These are phyloP conservation scores for Phoma sp. DNA, from an alignment of 2,329 filamentous ascomycete genomes.

Conservation along the genomic window DNA sequence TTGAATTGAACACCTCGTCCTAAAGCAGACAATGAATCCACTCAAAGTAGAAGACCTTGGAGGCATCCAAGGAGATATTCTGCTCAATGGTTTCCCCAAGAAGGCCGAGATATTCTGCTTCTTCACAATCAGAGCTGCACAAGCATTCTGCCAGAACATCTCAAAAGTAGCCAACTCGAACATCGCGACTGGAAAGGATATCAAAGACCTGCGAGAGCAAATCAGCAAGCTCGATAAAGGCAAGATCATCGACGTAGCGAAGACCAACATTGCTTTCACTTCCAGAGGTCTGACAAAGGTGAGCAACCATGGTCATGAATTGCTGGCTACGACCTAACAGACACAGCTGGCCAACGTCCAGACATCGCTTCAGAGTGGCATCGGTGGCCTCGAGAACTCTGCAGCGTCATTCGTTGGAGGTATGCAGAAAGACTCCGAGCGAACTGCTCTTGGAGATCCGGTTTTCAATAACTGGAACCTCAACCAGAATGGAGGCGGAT, in stretches of 20 bases:
- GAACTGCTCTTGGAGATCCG: slow-evolving; percentile 6
- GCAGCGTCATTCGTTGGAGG: slow-evolving; percentile 9
- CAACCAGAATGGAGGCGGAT: slow-evolving; percentile 12
- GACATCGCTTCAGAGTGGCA: slow-evolving; percentile 1
- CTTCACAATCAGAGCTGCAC: slow-evolving; percentile 14
- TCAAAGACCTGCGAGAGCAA: slow-evolving; percentile 11
- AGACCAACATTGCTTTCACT: slow-evolving; percentile 17
- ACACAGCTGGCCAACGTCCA: slow-evolving; percentile 6
- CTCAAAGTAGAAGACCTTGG: slow-evolving; percentile 8
- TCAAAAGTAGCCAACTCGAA: slow-evolving; percentile 11
- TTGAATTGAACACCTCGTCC: background rate
- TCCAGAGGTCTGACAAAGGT: slow-evolving; percentile 9
- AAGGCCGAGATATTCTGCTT: slow-evolving; percentile 17
- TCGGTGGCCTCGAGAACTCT: background rate
- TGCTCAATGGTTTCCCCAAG: slow-evolving; percentile 15
- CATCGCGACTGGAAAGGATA: slow-evolving; percentile 9
- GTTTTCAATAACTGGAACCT: slow-evolving; percentile 8
- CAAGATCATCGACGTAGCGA: slow-evolving; percentile 9
- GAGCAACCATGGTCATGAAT: too few relatives aligned
- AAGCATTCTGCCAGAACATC: slow-evolving; percentile 11
- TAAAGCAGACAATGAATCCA: background rate
- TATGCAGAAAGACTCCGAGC: slow-evolving; percentile 9
- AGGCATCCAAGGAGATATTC: slow-evolving; percentile 13
- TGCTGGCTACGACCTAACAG: background rate
- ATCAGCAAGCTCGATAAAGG: slow-evolving; percentile 9